Evolutionary conservation across 352 stramenopile species (phyloP).

Genomic region (Pythium brachiatum): DNA sequence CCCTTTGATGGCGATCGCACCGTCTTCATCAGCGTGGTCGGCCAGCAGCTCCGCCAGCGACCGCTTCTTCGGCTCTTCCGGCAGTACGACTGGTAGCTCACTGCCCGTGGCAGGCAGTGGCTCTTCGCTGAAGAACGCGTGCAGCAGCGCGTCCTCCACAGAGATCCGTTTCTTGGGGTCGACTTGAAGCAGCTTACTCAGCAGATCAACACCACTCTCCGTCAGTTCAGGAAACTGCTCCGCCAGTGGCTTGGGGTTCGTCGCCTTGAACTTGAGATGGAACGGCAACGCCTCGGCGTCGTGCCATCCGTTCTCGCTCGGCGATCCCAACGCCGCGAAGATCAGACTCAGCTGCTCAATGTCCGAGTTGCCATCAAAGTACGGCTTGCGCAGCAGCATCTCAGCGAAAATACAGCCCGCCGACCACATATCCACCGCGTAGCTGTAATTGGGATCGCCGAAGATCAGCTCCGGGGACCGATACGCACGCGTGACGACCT

Average conservation of each 20-base stretch:
- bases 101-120: slow-evolving; percentile 18
- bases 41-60: slow-evolving; percentile 17
- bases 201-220: slow-evolving; percentile 43
- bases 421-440: slow-evolving; percentile 74
- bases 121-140: slow-evolving; percentile 63
- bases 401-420: slow-evolving; percentile 81
- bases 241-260: slow-evolving; percentile 46
- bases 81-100: slow-evolving; percentile 14
- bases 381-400: slow-evolving; percentile 55
- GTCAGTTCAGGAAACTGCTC: slow-evolving; percentile 67
- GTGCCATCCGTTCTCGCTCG: slow-evolving; percentile 59
- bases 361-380: slow-evolving; percentile 68
- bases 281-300: slow-evolving; percentile 55
- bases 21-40: slow-evolving; percentile 2
- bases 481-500: slow-evolving; percentile 76
- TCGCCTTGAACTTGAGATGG: slow-evolving; percentile 72
- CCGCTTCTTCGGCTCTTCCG: slow-evolving; percentile 21
- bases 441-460: slow-evolving; percentile 55
- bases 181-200: slow-evolving; percentile 46
- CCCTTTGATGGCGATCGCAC: slow-evolving; percentile 19
- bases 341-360: slow-evolving; percentile 82
- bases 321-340: slow-evolving; percentile 62
- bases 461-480: slow-evolving; percentile 79
- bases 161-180: slow-evolving; percentile 66
- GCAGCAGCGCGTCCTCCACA: slow-evolving; percentile 43